Evolutionary conservation across 805 yeast species (phyloP).

Genomic region (Candida mattraensis): DNA sequence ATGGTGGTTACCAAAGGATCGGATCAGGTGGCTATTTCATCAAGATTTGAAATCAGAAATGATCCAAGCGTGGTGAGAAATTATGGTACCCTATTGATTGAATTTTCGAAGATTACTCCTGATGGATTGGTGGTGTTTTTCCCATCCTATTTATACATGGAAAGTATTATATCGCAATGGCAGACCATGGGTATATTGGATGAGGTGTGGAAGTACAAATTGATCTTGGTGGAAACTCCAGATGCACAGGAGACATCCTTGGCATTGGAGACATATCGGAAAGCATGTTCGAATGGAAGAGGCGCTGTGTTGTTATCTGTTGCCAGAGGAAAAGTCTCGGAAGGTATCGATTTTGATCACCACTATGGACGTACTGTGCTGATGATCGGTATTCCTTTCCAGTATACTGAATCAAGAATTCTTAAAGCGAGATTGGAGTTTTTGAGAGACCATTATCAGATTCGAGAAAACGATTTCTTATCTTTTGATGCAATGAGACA

Average conservation of each 20-base stretch:
- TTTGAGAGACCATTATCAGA: slow-evolving; percentile 87
- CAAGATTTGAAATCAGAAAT: slow-evolving; percentile 93
- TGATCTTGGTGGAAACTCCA: slow-evolving; percentile 95
- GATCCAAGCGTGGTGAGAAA: slow-evolving; percentile 98
- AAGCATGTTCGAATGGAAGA: slow-evolving; percentile 95
- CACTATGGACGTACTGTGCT: slow-evolving; percentile 96
- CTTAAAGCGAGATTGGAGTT: slow-evolving; percentile 93
- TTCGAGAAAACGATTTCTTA: slow-evolving; percentile 88
- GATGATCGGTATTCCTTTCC: slow-evolving; percentile 99
- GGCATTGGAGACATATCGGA: slow-evolving; percentile 92
- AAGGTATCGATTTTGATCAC: slow-evolving; percentile 98
- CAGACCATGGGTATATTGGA: slow-evolving; percentile 97
- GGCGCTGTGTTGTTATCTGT: slow-evolving; percentile 96
- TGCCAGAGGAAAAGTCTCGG: slow-evolving; percentile 98
- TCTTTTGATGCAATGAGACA: slow-evolving; percentile 99
- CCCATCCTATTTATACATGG: slow-evolving; percentile 97
- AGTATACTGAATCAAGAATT: slow-evolving; percentile 95
- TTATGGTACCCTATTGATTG: slow-evolving; percentile 89
- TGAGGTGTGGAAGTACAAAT: slow-evolving; percentile 97
- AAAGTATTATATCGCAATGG: slow-evolving; percentile 97
- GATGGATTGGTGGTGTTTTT: slow-evolving; percentile 98
- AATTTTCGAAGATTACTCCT: slow-evolving; percentile 92
- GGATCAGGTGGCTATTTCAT: slow-evolving; percentile 95
- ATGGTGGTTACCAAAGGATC: slow-evolving; percentile 96
- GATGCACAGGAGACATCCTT: slow-evolving; percentile 98